A percentile compares a stretch with the other conserved stretches of the same genome.
These are phyloP conservation scores for Globisporangium heterothallicum DNA, from an alignment of 352 stramenopile species.

Conservation along the genomic window DNA sequence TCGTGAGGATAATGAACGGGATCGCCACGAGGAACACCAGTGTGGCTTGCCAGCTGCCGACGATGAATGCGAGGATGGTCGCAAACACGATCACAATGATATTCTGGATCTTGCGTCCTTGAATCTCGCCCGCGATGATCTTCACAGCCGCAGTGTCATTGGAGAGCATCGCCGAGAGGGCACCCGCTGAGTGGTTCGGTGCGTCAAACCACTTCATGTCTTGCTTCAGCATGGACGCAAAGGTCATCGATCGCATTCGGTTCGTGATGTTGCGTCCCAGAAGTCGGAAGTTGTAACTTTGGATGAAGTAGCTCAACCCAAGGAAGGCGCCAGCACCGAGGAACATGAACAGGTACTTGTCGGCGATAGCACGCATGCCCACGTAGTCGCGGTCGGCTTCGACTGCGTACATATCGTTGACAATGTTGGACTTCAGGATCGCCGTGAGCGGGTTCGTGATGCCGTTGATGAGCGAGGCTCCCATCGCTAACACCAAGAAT, in stretches of 20 bases:
- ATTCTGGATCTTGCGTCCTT: conserved; percentile 20
- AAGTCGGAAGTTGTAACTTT: conserved; percentile 11
- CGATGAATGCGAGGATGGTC: conserved; percentile 10
- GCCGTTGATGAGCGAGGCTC: conserved; percentile 15
- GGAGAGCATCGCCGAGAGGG: conserved; percentile 14
- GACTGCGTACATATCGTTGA: conserved; percentile 18
- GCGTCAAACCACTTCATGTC: conserved; percentile 19
- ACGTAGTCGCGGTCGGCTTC: conserved; percentile 11
- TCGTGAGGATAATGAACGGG: conserved; percentile 4
- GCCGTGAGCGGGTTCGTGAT: conserved; percentile 14
- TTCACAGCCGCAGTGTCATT: conserved; percentile 13
- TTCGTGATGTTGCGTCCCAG: conserved; percentile 11
- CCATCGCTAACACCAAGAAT: conserved; percentile 16
- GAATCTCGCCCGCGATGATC: conserved; percentile 13
- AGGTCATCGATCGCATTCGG: conserved; percentile 10
- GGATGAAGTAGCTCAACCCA: conserved; percentile 13
- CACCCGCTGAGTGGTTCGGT: conserved; percentile 7
- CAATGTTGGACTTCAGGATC: conserved; percentile 16
- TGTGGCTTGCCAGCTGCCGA: conserved; percentile 8
- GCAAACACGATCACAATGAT: conserved; percentile 16
- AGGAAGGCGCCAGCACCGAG: conserved; percentile 7
- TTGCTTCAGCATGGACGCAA: conserved; percentile 16
- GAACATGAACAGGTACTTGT: conserved; percentile 20
- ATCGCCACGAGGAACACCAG: conserved; percentile 3
- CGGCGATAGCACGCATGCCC: conserved; percentile 6